phyloP scores from a whole-genome alignment of 2,329 filamentous ascomycete genomes.

The Fusarium anguioides region DNA sequence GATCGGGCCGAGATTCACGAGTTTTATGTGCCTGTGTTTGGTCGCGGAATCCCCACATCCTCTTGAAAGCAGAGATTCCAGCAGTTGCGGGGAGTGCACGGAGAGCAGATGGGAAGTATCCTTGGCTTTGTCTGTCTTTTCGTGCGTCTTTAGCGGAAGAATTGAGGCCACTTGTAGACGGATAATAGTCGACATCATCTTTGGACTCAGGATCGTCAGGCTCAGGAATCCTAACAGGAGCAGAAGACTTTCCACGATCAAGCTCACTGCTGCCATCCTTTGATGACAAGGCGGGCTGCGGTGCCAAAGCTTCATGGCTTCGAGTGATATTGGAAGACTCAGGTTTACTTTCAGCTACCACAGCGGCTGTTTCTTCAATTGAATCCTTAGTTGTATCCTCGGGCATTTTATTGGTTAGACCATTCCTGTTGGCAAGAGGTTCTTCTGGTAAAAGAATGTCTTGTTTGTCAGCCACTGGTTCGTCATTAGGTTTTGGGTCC shows the following conservation, averaged over 20 bases:
- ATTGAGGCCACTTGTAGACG: slow-evolving; percentile 10
- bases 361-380: not conserved
- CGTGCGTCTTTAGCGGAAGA: slow-evolving; percentile 14
- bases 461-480: slow-evolving; percentile 14
- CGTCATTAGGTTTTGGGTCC: slow-evolving; percentile 25
- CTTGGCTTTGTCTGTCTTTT: slow-evolving; percentile 23
- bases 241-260: slow-evolving; percentile 7
- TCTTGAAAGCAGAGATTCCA: slow-evolving; percentile 34
- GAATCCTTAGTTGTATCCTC: not conserved
- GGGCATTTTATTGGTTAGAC: slow-evolving; percentile 4
- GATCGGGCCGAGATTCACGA: slow-evolving; percentile 1
- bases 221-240: not conserved
- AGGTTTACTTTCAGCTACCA: not conserved
- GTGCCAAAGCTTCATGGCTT: not conserved
- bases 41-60: slow-evolving; percentile 37
- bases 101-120: slow-evolving; percentile 40
- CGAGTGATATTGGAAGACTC: not conserved
- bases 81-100: slow-evolving; percentile 32
- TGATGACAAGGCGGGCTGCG: not conserved
- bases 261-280: not conserved
- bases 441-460: slow-evolving; percentile 8
- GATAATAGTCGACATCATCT: slow-evolving; percentile 16
- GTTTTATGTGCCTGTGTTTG: slow-evolving; percentile 6
- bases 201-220: slow-evolving; percentile 9
- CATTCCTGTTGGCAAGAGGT: not conserved